Evolutionary conservation across 306 rosid genomes (phyloP).

Genomic region (Chamaecrista fasciculata): DNA sequence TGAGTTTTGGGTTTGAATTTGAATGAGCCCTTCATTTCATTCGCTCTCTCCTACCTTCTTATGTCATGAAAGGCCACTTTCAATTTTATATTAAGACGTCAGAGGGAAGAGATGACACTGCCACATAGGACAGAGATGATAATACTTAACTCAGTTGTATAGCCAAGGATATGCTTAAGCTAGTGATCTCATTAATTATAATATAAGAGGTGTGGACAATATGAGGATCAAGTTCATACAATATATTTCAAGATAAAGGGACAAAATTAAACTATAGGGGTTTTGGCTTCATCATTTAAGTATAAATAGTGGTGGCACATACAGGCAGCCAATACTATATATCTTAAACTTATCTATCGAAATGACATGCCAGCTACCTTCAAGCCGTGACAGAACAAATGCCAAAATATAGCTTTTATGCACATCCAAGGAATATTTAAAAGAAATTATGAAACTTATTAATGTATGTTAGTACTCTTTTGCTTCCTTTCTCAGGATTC

Average conservation of each 20-base stretch:
- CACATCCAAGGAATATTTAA: background rate
- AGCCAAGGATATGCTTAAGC: too few species aligned
- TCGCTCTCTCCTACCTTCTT: background rate
- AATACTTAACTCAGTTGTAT: background rate
- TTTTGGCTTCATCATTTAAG: background rate
- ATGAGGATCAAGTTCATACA: too few species aligned
- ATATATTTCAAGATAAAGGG: too few species aligned
- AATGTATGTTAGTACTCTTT: background rate
- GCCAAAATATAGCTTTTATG: slow-evolving; percentile 13
- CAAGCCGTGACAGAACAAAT: background rate
- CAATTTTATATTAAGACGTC: background rate
- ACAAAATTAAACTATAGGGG: background rate
- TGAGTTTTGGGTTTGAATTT: too few species aligned
- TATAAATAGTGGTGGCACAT: background rate
- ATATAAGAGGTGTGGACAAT: too few species aligned
- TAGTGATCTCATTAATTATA: too few species aligned
- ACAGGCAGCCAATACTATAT: background rate
- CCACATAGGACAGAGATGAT: background rate
- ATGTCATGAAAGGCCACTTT: background rate
- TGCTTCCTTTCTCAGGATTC: background rate
- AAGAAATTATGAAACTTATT: background rate
- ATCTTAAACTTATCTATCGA: background rate
- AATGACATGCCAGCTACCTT: background rate
- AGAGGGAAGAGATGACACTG: background rate
- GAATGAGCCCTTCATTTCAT: too few species aligned